Evolutionary conservation across 768 basidiomycete species (phyloP).

Genomic region (Auricularia cornea): DNA sequence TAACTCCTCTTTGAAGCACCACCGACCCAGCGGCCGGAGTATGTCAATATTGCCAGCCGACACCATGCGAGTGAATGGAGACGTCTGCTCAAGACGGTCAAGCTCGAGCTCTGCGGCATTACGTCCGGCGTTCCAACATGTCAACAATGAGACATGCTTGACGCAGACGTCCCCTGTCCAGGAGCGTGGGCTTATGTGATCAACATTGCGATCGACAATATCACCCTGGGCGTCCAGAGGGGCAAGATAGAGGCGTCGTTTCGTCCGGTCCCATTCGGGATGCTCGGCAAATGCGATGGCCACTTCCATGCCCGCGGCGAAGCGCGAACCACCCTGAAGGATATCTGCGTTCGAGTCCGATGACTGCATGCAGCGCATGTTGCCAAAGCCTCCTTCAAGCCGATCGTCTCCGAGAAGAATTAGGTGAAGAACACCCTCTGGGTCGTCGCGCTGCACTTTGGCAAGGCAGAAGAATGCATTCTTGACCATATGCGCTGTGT

Average conservation of each 20-base stretch:
- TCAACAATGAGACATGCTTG: background rate
- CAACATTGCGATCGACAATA: background rate
- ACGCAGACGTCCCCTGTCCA: background rate
- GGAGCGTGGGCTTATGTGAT: background rate
- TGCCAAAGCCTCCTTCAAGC: constrained; percentile 24
- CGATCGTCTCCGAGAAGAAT: constrained; percentile 31
- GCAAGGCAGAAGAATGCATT: constrained; percentile 32
- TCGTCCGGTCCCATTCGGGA: background rate
- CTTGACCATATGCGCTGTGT: constrained; percentile 32
- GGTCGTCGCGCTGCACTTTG: constrained; percentile 27
- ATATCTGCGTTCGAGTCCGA: background rate
- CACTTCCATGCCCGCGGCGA: background rate
- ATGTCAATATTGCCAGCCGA: background rate
- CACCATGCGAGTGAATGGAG: background rate
- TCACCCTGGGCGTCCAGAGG: background rate
- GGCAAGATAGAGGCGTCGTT: background rate
- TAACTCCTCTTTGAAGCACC: background rate
- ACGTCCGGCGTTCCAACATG: background rate
- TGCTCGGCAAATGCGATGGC: background rate
- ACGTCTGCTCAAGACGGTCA: background rate
- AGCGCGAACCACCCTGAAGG: background rate
- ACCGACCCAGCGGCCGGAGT: background rate
- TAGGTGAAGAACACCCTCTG: constrained; percentile 23
- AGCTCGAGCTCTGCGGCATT: background rate
- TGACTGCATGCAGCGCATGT: background rate